Conservation (phyloP, 2,329 filamentous ascomycete species). For the Teratosphaeria epicoccoides region DNA sequence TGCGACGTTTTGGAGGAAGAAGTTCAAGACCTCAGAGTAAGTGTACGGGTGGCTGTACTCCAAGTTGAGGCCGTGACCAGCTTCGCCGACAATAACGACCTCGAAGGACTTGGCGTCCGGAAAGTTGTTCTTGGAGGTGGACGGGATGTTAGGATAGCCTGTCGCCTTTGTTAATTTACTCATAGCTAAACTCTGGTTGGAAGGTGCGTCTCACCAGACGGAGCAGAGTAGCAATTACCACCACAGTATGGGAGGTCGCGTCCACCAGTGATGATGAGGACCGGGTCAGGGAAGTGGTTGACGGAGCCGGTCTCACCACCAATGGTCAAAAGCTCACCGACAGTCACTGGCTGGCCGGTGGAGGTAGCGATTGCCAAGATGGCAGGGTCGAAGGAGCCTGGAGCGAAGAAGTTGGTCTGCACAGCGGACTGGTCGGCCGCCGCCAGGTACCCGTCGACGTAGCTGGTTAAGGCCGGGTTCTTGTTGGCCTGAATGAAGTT, state of each 20-base stretch:
- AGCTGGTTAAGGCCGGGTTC: slow-evolving; percentile 16
- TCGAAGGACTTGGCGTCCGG: slow-evolving; percentile 37
- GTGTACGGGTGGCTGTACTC: slow-evolving; percentile 23
- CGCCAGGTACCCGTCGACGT: slow-evolving; percentile 45
- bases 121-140: slow-evolving; percentile 33
- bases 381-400: slow-evolving; percentile 45
- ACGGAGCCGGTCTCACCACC: slow-evolving; percentile 26
- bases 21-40: slow-evolving; percentile 21
- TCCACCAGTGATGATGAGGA: slow-evolving; percentile 51
- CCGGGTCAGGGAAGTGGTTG: slow-evolving; percentile 42
- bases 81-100: slow-evolving; percentile 43
- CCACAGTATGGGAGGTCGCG: slow-evolving; percentile 47
- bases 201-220: slow-evolving; percentile 19
- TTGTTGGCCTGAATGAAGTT: slow-evolving; percentile 25
- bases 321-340: slow-evolving; percentile 50
- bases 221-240: slow-evolving; percentile 42
- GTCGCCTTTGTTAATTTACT: not conserved
- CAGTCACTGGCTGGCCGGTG: slow-evolving; percentile 46
- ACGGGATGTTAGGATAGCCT: slow-evolving; percentile 35
- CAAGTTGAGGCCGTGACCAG: slow-evolving; percentile 29
- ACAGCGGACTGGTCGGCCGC: slow-evolving; percentile 38
- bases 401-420: slow-evolving; percentile 40
- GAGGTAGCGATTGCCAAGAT: slow-evolving; percentile 38
- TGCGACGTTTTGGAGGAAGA: slow-evolving; percentile 17
- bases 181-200: not conserved